These are phyloP conservation scores for Kodamaea neixiangensis DNA, from an alignment of 805 yeast genomes.

Conservation along the genomic window DNA sequence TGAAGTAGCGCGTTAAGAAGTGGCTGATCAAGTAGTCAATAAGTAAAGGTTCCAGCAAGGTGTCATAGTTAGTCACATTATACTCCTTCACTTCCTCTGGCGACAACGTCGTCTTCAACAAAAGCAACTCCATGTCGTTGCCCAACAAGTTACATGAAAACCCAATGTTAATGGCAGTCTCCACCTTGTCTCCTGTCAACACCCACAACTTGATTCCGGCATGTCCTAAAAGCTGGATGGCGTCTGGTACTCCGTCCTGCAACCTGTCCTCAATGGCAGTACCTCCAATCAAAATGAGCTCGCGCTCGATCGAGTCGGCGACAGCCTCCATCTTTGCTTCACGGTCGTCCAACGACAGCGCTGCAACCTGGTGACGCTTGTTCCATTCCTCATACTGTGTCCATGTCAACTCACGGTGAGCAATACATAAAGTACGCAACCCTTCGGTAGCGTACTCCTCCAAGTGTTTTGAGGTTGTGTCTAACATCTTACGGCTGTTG, in stretches of 20 bases:
- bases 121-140: conserved; percentile 66
- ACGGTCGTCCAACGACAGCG: conserved; percentile 61
- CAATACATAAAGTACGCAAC: conserved; percentile 77
- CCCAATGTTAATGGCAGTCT: conserved; percentile 83
- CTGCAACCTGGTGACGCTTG: conserved; percentile 60
- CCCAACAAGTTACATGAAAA: conserved; percentile 73
- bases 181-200: conserved; percentile 79
- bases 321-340: conserved; percentile 74
- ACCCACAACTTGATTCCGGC: conserved; percentile 87
- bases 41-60: conserved; percentile 29
- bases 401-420: conserved; percentile 68
- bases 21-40: conserved; percentile 52
- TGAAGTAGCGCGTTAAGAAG: conserved; percentile 57
- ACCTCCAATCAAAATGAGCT: conserved; percentile 64
- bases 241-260: conserved; percentile 76
- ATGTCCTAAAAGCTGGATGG: conserved; percentile 62
- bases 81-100: conserved; percentile 27
- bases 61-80: conserved; percentile 21
- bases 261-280: conserved; percentile 82
- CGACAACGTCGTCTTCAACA: conserved; percentile 43
- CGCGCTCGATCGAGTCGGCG: conserved; percentile 68
- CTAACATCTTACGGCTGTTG: conserved; percentile 51
- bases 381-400: conserved; percentile 64
- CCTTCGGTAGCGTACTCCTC: conserved; percentile 85
- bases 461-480: conserved; percentile 68